Conservation (phyloP, 805 yeast species). For the Yamadazyma philogaea region DNA sequence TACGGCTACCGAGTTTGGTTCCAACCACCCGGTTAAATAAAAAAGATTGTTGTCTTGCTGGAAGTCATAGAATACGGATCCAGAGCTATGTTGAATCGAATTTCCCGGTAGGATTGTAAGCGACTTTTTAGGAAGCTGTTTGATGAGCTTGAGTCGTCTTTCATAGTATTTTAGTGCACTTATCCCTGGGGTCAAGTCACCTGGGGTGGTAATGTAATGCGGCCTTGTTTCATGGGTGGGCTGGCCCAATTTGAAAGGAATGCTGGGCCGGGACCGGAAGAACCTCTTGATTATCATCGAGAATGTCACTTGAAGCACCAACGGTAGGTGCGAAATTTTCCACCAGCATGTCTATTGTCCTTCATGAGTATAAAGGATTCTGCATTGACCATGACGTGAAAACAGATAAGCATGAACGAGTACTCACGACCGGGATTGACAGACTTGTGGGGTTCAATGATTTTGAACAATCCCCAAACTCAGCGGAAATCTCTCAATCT, state of each 20-base stretch:
- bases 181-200: constrained; percentile 87
- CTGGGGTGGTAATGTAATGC: constrained; percentile 60
- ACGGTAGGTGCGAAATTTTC: constrained; percentile 1
- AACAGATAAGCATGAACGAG: constrained; percentile 1
- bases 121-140: constrained; percentile 56
- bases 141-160: constrained; percentile 61
- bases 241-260: constrained; percentile 63
- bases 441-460: constrained; percentile 4
- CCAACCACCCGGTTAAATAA: constrained; percentile 90
- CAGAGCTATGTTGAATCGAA: constrained; percentile 74
- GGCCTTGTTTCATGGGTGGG: constrained; percentile 86
- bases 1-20: constrained; percentile 72
- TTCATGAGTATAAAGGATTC: constrained; percentile 15
- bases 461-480: background rate
- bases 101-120: constrained; percentile 75
- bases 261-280: constrained; percentile 7
- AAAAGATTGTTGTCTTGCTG: constrained; percentile 88
- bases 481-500: background rate
- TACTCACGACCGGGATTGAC: constrained; percentile 15
- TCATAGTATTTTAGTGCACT: constrained; percentile 76
- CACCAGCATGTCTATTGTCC: constrained; percentile 11
- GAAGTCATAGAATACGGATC: constrained; percentile 86
- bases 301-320: background rate
- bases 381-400: constrained; percentile 7
- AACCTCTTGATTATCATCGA: constrained; percentile 4